Conservation (phyloP, 2,329 filamentous ascomycete genomes). For the Colletotrichum sp. region DNA sequence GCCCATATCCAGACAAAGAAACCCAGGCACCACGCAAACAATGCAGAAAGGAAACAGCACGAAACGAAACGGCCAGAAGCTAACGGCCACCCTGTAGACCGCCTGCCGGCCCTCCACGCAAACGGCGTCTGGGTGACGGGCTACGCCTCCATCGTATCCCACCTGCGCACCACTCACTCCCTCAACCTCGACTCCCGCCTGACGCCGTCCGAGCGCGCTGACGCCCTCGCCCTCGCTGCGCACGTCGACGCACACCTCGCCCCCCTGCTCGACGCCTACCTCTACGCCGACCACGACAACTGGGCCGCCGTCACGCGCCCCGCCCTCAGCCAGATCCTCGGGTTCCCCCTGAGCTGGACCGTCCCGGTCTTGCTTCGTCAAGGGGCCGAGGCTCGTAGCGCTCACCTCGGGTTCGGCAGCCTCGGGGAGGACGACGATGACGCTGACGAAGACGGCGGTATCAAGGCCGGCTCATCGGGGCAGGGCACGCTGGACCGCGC, state of each 20-base stretch:
- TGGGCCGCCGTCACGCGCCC: slow-evolving; percentile 80
- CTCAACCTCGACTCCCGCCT: slow-evolving; percentile 44
- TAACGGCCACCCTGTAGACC: slow-evolving; percentile 41
- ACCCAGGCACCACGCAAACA: not conserved
- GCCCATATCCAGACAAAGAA: not conserved
- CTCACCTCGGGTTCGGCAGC: slow-evolving; percentile 71
- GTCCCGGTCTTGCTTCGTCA: slow-evolving; percentile 76
- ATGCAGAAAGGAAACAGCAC: not conserved
- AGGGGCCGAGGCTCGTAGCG: slow-evolving; percentile 72
- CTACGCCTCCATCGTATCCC: slow-evolving; percentile 64
- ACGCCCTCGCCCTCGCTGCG: slow-evolving; percentile 60
- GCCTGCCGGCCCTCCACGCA: slow-evolving; percentile 60
- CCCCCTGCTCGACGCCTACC: slow-evolving; percentile 80
- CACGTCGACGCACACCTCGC: slow-evolving; percentile 79
- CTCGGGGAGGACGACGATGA: slow-evolving; percentile 64
- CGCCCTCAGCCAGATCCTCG: slow-evolving; percentile 78
- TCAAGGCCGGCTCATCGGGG: slow-evolving; percentile 23
- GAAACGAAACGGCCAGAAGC: not conserved
- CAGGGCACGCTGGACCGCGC: slow-evolving; percentile 27
- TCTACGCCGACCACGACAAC: slow-evolving; percentile 91
- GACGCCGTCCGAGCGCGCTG: slow-evolving; percentile 45
- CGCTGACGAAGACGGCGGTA: slow-evolving; percentile 26
- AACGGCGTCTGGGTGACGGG: slow-evolving; percentile 60
- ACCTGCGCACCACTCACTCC: slow-evolving; percentile 49
- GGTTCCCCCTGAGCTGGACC: slow-evolving; percentile 89